phyloP scores from a whole-genome alignment of 257 asterid species.

The Petrea volubilis region DNA sequence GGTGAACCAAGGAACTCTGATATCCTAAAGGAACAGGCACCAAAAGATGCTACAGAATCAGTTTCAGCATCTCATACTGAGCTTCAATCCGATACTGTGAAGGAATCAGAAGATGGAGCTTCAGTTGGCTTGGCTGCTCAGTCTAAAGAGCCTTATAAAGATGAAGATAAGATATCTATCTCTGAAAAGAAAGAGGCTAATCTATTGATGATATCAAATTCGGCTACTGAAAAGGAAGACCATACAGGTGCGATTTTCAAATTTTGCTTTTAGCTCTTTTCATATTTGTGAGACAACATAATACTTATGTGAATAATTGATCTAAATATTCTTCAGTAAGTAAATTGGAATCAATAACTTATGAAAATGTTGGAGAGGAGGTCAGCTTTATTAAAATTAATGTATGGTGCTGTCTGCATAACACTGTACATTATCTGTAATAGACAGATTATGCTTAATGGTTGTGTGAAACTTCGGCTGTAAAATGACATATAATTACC shows the following conservation, averaged over 20 bases:
- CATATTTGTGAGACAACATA: slow-evolving; percentile 7
- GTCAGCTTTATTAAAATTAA: not conserved
- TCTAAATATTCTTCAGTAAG: not conserved
- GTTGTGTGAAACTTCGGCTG: not conserved
- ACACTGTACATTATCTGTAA: not conserved
- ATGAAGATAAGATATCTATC: slow-evolving; percentile 42
- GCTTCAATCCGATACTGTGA: slow-evolving; percentile 48
- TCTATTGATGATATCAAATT: slow-evolving; percentile 36
- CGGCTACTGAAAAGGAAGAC: slow-evolving; percentile 39
- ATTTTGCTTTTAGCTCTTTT: slow-evolving; percentile 11
- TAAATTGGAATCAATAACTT: slow-evolving; percentile 9
- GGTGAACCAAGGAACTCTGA: slow-evolving; percentile 44
- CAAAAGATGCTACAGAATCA: slow-evolving; percentile 40
- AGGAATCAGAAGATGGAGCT: slow-evolving; percentile 55
- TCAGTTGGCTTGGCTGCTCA: slow-evolving; percentile 36
- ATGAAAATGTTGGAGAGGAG: not conserved
- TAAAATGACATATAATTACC: slow-evolving; percentile 9
- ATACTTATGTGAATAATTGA: not conserved
- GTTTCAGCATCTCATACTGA: slow-evolving; percentile 47
- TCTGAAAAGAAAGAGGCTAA: slow-evolving; percentile 52
- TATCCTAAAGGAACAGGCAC: slow-evolving; percentile 36
- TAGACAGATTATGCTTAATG: not conserved
- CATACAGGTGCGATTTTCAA: slow-evolving; percentile 43
- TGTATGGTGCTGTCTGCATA: not conserved
- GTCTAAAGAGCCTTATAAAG: slow-evolving; percentile 49